Evolutionary conservation across 2,329 filamentous ascomycete species (phyloP).

Genomic region (Bipolaris bicolor): DNA sequence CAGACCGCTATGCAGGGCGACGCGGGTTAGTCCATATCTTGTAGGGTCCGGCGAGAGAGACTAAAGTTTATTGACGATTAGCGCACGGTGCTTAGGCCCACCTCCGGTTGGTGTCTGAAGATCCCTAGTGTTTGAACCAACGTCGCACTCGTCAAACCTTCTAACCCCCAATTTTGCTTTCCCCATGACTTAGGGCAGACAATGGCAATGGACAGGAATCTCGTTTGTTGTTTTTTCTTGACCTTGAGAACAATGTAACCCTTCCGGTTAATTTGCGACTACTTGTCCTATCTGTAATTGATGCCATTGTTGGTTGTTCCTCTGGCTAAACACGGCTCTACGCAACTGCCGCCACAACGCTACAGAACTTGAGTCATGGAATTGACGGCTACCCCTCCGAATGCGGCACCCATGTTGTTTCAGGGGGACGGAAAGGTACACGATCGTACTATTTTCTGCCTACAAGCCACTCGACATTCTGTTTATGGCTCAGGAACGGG

Average conservation of each 20-base stretch:
- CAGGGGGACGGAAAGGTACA: conserved; percentile 28
- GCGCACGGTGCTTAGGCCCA: conserved; percentile 23
- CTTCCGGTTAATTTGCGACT: not conserved
- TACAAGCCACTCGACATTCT: conserved; percentile 46
- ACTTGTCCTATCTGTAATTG: not conserved
- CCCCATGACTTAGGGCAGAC: conserved; percentile 21
- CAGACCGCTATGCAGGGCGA: conserved; percentile 26
- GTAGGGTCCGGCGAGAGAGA: conserved; percentile 28
- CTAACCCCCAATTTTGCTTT: conserved; percentile 16
- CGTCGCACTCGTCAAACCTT: conserved; percentile 33
- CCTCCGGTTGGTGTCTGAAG: conserved; percentile 33
- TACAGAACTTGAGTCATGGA: conserved; percentile 27
- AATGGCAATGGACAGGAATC: conserved; percentile 10
- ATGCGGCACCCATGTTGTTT: conserved; percentile 29
- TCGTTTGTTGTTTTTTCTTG: not conserved
- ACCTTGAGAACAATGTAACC: not conserved
- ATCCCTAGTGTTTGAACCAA: conserved; percentile 30
- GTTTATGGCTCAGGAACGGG: conserved; percentile 49
- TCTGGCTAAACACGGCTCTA: conserved; percentile 8
- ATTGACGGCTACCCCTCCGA: conserved; percentile 18
- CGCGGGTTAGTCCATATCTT: conserved; percentile 27
- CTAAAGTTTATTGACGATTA: conserved; percentile 37
- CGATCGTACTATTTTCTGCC: conserved; percentile 29
- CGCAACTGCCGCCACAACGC: conserved; percentile 10
- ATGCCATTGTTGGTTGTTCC: conserved; percentile 1